Evolutionary conservation across 2,329 filamentous ascomycete genomes (phyloP).

Genomic region (Microcera coccophila): DNA sequence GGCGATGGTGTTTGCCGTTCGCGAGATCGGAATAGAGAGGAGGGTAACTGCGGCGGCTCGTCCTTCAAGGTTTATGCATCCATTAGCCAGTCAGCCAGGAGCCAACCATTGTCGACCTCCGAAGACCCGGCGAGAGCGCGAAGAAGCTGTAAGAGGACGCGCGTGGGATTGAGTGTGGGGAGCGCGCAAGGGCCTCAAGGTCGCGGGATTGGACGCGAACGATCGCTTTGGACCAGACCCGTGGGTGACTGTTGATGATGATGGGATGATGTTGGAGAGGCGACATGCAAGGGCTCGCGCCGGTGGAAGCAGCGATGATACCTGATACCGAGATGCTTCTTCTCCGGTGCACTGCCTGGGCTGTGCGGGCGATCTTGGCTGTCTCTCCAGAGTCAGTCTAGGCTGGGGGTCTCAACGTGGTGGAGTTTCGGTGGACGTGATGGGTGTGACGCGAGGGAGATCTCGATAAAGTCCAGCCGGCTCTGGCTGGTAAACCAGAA

Average conservation of each 20-base stretch:
- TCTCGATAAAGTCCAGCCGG: not conserved
- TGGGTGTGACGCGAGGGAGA: not conserved
- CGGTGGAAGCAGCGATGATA: not conserved
- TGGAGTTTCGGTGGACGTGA: not conserved
- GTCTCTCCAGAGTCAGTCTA: not conserved
- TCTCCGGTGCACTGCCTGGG: too few species aligned
- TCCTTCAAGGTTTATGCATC: conserved; percentile 11
- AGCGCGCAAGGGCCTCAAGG: not conserved
- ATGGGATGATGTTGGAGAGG: not conserved
- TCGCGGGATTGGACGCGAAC: not conserved
- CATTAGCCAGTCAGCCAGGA: conserved; percentile 8
- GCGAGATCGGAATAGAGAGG: too few species aligned
- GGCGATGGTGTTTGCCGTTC: too few species aligned
- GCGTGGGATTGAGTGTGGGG: conserved; percentile 1
- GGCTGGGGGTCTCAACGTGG: not conserved
- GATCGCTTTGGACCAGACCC: not conserved
- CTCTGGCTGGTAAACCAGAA: not conserved
- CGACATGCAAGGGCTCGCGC: not conserved
- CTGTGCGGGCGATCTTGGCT: not conserved
- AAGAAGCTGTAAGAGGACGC: not conserved
- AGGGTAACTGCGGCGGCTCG: too few species aligned
- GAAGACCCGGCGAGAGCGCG: conserved; percentile 1
- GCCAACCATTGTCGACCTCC: conserved; percentile 9
- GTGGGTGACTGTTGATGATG: not conserved
- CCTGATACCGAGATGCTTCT: too few species aligned